Evolutionary conservation across 371 early-diverging fungal species (phyloP).

Genomic region (Basidiobolus meristosporus): DNA sequence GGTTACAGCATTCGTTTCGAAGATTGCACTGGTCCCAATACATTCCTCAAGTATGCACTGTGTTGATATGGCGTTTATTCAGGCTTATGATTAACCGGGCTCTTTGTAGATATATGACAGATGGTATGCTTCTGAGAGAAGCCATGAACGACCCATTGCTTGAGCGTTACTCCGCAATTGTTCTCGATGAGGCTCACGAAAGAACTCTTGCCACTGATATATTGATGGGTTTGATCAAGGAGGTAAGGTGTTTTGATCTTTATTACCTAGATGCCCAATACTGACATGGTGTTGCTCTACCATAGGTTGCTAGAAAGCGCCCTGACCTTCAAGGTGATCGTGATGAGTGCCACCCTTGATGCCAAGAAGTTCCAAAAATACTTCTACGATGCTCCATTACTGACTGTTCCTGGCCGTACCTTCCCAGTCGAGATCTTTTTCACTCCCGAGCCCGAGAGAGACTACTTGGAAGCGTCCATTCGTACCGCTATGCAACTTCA

Average conservation of each 20-base stretch:
- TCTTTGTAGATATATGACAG: conserved; percentile 62
- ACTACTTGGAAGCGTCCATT: conserved; percentile 82
- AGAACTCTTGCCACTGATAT: conserved; percentile 88
- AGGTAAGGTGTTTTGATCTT: conserved; percentile 13
- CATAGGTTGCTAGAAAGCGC: conserved; percentile 29
- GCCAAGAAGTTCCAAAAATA: conserved; percentile 81
- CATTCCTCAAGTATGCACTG: conserved; percentile 59
- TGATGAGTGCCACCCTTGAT: conserved; percentile 97
- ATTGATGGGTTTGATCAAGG: conserved; percentile 86
- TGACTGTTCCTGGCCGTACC: conserved; percentile 80
- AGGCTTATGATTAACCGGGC: too few relatives aligned
- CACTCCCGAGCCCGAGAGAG: conserved; percentile 62
- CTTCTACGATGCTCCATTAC: conserved; percentile 35
- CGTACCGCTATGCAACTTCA: conserved; percentile 83
- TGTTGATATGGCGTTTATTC: too few relatives aligned
- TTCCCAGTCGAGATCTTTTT: conserved; percentile 78
- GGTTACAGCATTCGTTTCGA: conserved; percentile 97
- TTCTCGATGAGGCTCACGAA: conserved; percentile 99
- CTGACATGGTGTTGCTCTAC: background rate
- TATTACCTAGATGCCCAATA: background rate
- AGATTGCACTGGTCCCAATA: conserved; percentile 62
- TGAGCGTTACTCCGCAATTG: conserved; percentile 70
- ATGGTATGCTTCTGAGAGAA: conserved; percentile 96
- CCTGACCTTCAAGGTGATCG: conserved; percentile 68
- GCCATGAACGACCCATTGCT: conserved; percentile 87